Evolutionary conservation across 2,329 filamentous ascomycete species (phyloP).

Genomic region (Penicillium griseofulvum): DNA sequence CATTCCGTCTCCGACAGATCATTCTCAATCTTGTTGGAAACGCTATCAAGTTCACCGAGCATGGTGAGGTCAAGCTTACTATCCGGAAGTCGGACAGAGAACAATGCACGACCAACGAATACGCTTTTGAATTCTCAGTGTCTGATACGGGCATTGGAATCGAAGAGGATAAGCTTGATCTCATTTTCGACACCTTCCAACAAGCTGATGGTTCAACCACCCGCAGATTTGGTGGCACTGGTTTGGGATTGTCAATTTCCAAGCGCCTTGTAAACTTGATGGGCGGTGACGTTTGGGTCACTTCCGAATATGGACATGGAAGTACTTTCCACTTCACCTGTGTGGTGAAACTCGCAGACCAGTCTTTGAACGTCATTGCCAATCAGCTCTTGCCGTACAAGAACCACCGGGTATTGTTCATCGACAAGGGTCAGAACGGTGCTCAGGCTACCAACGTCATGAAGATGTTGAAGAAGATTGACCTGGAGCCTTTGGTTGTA

Average conservation of each 20-base stretch:
- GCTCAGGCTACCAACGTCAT: conserved; percentile 66
- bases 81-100: conserved; percentile 71
- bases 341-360: conserved; percentile 77
- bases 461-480: conserved; percentile 73
- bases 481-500: conserved; percentile 80
- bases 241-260: conserved; percentile 89
- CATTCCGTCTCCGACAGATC: conserved; percentile 92
- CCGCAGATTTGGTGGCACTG: conserved; percentile 91
- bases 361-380: conserved; percentile 73
- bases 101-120: conserved; percentile 69
- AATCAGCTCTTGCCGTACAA: conserved; percentile 81
- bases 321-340: conserved; percentile 98
- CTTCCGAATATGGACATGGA: conserved; percentile 84
- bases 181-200: conserved; percentile 99
- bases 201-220: conserved; percentile 97
- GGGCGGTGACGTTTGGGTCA: conserved; percentile 95
- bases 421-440: conserved; percentile 82
- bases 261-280: conserved; percentile 93
- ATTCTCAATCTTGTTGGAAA: conserved; percentile 97
- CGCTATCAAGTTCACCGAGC: conserved; percentile 97
- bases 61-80: conserved; percentile 92
- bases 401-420: conserved; percentile 87
- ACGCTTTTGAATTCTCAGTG: conserved; percentile 92
- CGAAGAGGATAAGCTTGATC: conserved; percentile 86
- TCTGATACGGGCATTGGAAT: conserved; percentile 97